phyloP scores from a whole-genome alignment of 2,329 filamentous ascomycete genomes.

The Lachnellula arida region DNA sequence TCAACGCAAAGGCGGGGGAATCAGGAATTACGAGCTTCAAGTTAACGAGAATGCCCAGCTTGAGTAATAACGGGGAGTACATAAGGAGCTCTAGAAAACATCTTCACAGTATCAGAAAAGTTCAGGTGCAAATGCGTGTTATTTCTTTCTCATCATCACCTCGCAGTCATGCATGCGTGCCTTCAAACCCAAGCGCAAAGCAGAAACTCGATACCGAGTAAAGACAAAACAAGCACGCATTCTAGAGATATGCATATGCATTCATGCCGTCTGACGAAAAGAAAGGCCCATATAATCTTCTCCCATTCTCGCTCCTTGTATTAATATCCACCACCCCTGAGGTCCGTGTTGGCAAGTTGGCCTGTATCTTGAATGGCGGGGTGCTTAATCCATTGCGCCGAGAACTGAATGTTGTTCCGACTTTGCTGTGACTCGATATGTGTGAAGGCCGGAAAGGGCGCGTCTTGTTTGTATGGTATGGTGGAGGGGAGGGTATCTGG shows the following conservation, averaged over 20 bases:
- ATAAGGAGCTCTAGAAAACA: no score
- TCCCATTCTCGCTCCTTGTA: conserved; percentile 13
- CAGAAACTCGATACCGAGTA: neutral
- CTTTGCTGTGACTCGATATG: conserved; percentile 4
- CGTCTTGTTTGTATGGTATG: neutral
- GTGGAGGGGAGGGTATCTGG: conserved; percentile 6
- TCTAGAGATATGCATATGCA: conserved; percentile 11
- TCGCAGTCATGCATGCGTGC: no score
- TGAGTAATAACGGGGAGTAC: no score
- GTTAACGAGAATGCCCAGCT: no score
- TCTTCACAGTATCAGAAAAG: no score
- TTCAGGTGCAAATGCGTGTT: no score
- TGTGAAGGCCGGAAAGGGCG: conserved; percentile 5
- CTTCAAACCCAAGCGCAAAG: no score
- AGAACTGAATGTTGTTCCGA: conserved; percentile 1
- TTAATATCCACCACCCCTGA: conserved; percentile 3
- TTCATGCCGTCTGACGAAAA: conserved; percentile 19
- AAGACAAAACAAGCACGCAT: conserved; percentile 9
- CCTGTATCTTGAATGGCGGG: conserved; percentile 4
- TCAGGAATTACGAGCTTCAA: no score
- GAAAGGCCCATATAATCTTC: conserved; percentile 16
- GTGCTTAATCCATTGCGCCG: conserved; percentile 4
- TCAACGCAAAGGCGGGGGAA: no score
- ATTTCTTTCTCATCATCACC: no score
- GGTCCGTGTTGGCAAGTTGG: conserved; percentile 2